A percentile compares a stretch with the other conserved stretches of the same genome.
These are phyloP conservation scores for Cyclotella choctawhatcheeana DNA, from an alignment of 108 stramenopile genomes.

Conservation along the genomic window DNA sequence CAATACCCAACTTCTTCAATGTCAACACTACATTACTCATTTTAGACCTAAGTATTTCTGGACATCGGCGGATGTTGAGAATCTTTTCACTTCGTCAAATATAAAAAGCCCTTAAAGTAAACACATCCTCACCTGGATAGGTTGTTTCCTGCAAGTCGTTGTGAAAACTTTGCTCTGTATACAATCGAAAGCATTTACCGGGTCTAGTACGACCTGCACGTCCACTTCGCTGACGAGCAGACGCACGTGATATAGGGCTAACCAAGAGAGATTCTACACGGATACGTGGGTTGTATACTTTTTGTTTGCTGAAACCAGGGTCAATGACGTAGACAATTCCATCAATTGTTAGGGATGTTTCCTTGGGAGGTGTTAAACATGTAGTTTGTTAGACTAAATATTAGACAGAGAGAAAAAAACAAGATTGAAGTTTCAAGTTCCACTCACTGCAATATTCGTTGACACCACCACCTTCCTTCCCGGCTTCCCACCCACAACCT, in stretches of 20 bases:
- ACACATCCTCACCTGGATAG: too few relatives aligned
- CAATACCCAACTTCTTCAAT: conserved; percentile 96
- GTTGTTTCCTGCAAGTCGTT: conserved; percentile 98
- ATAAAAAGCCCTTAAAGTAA: too few relatives aligned
- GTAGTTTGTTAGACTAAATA: not conserved
- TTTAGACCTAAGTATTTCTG: conserved; percentile 96
- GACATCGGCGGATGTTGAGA: too few relatives aligned
- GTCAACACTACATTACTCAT: conserved; percentile 96
- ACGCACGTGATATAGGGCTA: conserved; percentile 96
- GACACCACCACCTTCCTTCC: conserved; percentile 98
- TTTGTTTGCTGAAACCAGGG: conserved; percentile 99
- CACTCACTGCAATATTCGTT: conserved; percentile 95
- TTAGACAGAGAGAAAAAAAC: not conserved
- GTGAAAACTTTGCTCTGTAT: conserved; percentile 97
- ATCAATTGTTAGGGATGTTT: conserved; percentile 99
- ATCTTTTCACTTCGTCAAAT: too few relatives aligned
- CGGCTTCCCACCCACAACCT: conserved; percentile 91
- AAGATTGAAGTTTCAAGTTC: conserved; percentile 77
- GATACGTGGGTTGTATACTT: conserved; percentile 99
- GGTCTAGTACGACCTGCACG: conserved; percentile 98
- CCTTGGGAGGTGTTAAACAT: not conserved
- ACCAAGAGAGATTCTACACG: conserved; percentile 98
- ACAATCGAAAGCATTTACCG: conserved; percentile 99
- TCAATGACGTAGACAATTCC: conserved; percentile 99
- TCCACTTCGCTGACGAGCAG: conserved; percentile 93